Evolutionary conservation across 2,329 filamentous ascomycete genomes (phyloP), one percentile per base, ranked within the genome.

Genomic region (Pseudogymnoascus verrucosus): DNA sequence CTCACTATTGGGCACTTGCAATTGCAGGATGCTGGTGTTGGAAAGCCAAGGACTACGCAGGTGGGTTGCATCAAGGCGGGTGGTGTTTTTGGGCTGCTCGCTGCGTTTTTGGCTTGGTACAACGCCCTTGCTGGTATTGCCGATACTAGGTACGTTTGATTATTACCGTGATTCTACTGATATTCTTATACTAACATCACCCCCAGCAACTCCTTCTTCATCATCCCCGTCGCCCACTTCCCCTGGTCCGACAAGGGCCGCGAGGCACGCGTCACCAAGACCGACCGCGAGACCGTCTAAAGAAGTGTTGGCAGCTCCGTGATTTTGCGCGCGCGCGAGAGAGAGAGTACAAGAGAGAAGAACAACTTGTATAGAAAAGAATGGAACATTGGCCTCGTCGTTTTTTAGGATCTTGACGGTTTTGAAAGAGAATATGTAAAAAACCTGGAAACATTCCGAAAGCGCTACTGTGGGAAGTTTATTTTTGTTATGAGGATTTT

Each of bases 211-310:
- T 87, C 84, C 28, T 96, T 96, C 86, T 95, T 96, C 82, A 82
- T 95, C 76, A 82, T 96, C 66, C 93, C 93, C 61, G 92, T 97
- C 67, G 88, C 89, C 71, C 92, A 96, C 82, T 96, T 97, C 82
- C 93, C 93, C 62, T 97, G 93, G 93, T 93, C 90, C 39, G 88
- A 89, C 71, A 89, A 89, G 78, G 89, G 85, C 62, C 84, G 83
- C 67, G 82, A 86, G 75, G 75, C 74, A 65, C 83, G 87, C 66
- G 70, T 71, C 67, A 80, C 68, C 63, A 80, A 88, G 80, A 77
- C 76, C 63, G 78, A 80, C 64, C 71, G 69, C 26, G 66, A 69
- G 28, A 70, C 66, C 2, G 71, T 72, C 59, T 73, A 71, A 69
- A 69, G 47, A 47, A 5, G 14, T 39, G 36, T 14, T n/a, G 36